Conservation (phyloP, 139 green algal species). For the Gonium pectorale region DNA sequence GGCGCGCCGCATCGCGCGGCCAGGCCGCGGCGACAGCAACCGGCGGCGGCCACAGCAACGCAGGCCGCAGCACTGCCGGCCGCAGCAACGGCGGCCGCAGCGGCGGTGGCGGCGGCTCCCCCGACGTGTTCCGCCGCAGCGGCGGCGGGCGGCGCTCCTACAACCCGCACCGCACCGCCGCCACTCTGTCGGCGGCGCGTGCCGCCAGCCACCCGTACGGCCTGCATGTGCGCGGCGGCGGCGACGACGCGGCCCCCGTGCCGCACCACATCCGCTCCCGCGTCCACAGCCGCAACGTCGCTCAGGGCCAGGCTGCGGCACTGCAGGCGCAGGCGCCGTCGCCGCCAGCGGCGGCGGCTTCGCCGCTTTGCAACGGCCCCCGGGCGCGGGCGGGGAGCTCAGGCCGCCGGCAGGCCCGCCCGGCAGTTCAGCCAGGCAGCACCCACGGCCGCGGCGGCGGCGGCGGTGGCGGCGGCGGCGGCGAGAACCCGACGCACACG, state of each 20-base stretch:
- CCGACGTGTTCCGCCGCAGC: too few species aligned
- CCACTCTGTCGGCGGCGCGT: neutral
- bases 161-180: neutral
- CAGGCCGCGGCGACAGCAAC: too few species aligned
- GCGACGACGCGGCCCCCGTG: constrained; percentile 4
- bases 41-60: too few species aligned
- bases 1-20: too few species aligned
- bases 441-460: neutral
- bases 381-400: neutral
- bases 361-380: neutral
- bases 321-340: neutral
- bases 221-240: neutral
- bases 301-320: too few species aligned
- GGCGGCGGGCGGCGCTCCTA: neutral
- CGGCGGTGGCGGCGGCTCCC: neutral
- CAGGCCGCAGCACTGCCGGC: too few species aligned
- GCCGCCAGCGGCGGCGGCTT: neutral
- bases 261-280: neutral
- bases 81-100: neutral
- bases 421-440: too few species aligned
- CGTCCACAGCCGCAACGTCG: neutral
- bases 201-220: neutral
- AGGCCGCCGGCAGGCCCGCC: too few species aligned
- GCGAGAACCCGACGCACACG: too few species aligned
- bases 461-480: neutral